These are phyloP conservation scores for Quercus ilex DNA, from an alignment of 306 rosid species.

Conservation along the genomic window DNA sequence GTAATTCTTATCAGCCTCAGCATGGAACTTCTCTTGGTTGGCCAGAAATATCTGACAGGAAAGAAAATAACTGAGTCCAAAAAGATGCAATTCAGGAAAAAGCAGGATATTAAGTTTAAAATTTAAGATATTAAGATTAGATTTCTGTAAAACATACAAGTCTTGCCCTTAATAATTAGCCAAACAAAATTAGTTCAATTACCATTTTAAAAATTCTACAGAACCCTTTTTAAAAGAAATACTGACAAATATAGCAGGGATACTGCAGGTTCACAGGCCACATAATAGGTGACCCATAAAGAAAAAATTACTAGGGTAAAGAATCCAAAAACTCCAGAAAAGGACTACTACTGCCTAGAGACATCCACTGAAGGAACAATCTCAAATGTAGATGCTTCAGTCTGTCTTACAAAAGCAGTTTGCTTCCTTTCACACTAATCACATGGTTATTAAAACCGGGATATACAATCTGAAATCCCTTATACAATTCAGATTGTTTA, in stretches of 20 bases:
- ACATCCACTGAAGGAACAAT: background rate
- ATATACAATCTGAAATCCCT: too few relatives aligned
- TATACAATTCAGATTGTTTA: too few relatives aligned
- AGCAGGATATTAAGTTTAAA: background rate
- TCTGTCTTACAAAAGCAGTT: background rate
- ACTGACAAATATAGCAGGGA: background rate
- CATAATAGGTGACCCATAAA: background rate
- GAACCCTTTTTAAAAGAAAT: too few relatives aligned
- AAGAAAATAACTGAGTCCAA: background rate
- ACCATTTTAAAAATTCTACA: too few relatives aligned
- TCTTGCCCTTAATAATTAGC: background rate
- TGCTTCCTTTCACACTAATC: background rate
- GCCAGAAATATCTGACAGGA: slow-evolving; percentile 28
- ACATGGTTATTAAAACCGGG: too few relatives aligned
- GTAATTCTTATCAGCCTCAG: slow-evolving; percentile 36
- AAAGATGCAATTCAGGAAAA: background rate
- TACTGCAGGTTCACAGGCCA: background rate
- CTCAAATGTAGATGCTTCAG: background rate
- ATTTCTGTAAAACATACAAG: too few relatives aligned
- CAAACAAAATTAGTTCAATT: background rate
- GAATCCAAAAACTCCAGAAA: background rate
- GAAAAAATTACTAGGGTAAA: background rate
- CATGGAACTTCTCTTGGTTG: slow-evolving; percentile 46
- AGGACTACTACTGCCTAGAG: background rate
- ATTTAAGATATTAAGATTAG: background rate